Evolutionary conservation across 202 grass and related monocot genomes (phyloP), one percentile per base, ranked within the genome.

Genomic region (Hordeum pubiflorum): DNA sequence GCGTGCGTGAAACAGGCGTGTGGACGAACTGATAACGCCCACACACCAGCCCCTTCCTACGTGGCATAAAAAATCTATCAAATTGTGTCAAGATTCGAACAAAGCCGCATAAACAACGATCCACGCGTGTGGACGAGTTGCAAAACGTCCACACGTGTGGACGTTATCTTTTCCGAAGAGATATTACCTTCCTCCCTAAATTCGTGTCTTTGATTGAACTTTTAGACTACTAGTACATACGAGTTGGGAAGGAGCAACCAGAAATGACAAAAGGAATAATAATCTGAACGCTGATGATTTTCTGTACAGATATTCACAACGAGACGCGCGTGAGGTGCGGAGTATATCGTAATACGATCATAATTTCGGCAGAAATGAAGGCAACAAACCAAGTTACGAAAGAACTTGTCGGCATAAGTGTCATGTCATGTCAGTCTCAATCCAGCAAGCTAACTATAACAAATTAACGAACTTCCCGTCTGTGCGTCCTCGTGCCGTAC

Each of bases 341-440:
- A n/a, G n/a, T 62, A 15, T 7, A 15, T 7, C 17, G 44, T 13
- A 48, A 48, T 48, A 9, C 20, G 2, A 24, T 9, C 10, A 37
- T 10, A 43, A 26, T 69, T 22, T 44, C 8, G 7, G 21, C 67
- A 23, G 17, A 48, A 46, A 50, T 17, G 43, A 50, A 69, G 20
- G 6, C 23, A 43, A 24, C 21, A 38, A 39, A 72, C 36, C 69
- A 72, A 63, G 60, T 6, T 15, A 32, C 29, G 60, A 17, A 72
- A 72, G 41, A 50, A 73, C 15, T 17, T 73, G 41, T 69, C 21
- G 66, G 66, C 40, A 69, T 26, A 41, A 12, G 8, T 69, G 38
- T 69, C 69, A 72, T 72, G 69, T 54, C 44, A 72, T 69, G 69
- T 72, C 69, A 72, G 69, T 72, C 69, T 69, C 70, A 54, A 27